Evolutionary conservation across 352 stramenopile species (phyloP).

Genomic region (Globisporangium paroecandrum): DNA sequence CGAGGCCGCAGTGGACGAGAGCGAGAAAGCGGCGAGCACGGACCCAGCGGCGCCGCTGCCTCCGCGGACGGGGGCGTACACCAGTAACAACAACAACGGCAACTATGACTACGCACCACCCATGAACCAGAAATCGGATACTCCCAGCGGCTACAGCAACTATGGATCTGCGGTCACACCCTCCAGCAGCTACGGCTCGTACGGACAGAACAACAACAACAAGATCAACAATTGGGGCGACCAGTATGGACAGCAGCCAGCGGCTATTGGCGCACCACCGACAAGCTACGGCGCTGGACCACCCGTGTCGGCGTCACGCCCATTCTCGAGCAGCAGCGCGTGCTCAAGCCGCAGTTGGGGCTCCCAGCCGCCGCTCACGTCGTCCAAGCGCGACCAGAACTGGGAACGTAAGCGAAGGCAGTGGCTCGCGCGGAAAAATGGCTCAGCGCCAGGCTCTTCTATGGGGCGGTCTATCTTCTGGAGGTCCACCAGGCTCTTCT

Average conservation of each 20-base stretch:
- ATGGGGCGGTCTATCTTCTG: neutral
- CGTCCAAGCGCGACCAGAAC: slow-evolving; percentile 77
- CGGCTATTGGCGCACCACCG: neutral
- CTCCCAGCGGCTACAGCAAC: neutral
- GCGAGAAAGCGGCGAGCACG: neutral
- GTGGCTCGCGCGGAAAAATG: slow-evolving; percentile 62
- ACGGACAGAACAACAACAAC: slow-evolving; percentile 18
- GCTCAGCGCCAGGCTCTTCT: neutral
- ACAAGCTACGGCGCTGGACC: slow-evolving; percentile 9
- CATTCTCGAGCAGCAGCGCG: slow-evolving; percentile 11
- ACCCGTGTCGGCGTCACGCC: neutral
- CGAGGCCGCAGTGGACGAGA: slow-evolving; percentile 16
- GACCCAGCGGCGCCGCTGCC: slow-evolving; percentile 3
- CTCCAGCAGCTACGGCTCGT: neutral
- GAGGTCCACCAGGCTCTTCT: slow-evolving; percentile 12
- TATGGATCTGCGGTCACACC: neutral
- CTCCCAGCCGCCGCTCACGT: slow-evolving; percentile 62
- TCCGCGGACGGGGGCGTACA: slow-evolving; percentile 10
- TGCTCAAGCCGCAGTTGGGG: slow-evolving; percentile 23
- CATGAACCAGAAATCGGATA: neutral
- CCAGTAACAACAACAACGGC: neutral
- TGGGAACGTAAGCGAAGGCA: slow-evolving; percentile 75
- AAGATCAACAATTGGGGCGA: slow-evolving; percentile 15
- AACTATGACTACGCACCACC: slow-evolving; percentile 11
- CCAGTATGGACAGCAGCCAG: slow-evolving; percentile 12